Conservation (phyloP, 768 basidiomycete species). For the Mycena vulgaris region DNA sequence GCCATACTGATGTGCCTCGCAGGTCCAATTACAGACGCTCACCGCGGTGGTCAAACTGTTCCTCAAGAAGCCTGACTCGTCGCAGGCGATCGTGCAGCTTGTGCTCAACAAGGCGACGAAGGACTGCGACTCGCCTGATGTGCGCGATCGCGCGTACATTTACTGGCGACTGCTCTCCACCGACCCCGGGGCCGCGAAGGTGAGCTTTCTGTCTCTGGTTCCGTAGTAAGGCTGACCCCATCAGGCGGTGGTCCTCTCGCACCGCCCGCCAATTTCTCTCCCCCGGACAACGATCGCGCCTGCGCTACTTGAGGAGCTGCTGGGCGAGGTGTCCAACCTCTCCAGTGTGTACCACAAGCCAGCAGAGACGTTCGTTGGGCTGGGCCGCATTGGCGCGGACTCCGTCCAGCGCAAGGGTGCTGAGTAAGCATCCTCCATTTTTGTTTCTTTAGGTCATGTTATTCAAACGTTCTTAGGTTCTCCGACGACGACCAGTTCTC, state of each 20-base stretch:
- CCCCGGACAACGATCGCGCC: constrained; percentile 93
- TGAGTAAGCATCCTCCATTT: constrained; percentile 59
- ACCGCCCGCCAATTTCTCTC: constrained; percentile 93
- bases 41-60: constrained; percentile 98
- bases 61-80: constrained; percentile 94
- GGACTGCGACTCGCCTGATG: constrained; percentile 97
- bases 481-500: constrained; percentile 69
- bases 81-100: constrained; percentile 92
- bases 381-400: constrained; percentile 90
- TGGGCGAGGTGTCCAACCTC: constrained; percentile 90
- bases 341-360: constrained; percentile 99
- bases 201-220: constrained; percentile 44
- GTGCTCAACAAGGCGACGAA: constrained; percentile 96
- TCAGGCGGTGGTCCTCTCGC: constrained; percentile 88
- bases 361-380: constrained; percentile 94
- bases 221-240: not conserved
- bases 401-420: constrained; percentile 72
- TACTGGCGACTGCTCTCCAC: constrained; percentile 97
- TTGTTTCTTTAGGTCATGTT: not conserved
- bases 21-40: constrained; percentile 85
- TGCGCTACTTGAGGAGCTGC: constrained; percentile 90
- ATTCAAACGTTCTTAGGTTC: constrained; percentile 46
- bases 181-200: constrained; percentile 98
- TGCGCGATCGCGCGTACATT: constrained; percentile 97
- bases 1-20: not conserved